Conservation (phyloP, 73 alveolate genomes). For the Breviolum minutum region DNA sequence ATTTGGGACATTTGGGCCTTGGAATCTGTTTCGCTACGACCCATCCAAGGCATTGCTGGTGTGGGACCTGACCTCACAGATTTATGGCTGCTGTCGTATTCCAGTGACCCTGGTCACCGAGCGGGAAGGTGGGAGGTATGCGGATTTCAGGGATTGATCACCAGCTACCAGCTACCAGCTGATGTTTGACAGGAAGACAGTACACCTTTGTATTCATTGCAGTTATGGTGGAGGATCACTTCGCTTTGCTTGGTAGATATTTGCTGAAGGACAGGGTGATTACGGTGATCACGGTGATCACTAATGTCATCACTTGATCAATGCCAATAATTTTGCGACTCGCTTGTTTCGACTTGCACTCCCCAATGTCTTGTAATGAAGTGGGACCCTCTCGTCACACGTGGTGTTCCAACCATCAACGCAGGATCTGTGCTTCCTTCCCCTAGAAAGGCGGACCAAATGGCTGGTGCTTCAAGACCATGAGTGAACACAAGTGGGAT, state of each 20-base stretch:
- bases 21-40: too few species aligned
- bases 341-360: background rate
- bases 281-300: too few species aligned
- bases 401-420: background rate
- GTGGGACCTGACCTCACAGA: conserved; percentile 74
- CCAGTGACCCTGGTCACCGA: conserved; percentile 76
- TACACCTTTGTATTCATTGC: conserved; percentile 46
- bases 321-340: background rate
- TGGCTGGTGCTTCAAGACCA: too few species aligned
- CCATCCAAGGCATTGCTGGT: conserved; percentile 49
- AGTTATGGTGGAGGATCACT: conserved; percentile 3
- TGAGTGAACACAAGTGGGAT: background rate
- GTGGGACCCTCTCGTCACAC: background rate
- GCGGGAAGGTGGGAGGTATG: conserved; percentile 7
- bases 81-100: conserved; percentile 69
- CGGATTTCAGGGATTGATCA: background rate
- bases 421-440: background rate
- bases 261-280: conserved; percentile 49
- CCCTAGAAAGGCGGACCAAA: background rate
- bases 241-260: conserved; percentile 59
- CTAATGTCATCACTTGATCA: background rate
- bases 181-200: conserved; percentile 20
- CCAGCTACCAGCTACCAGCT: background rate
- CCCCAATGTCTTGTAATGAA: too few species aligned
- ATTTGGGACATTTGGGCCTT: too few species aligned